Evolutionary conservation across 768 basidiomycete species (phyloP), one percentile per base, ranked within the genome.

Genomic region (Suillus spraguei): DNA sequence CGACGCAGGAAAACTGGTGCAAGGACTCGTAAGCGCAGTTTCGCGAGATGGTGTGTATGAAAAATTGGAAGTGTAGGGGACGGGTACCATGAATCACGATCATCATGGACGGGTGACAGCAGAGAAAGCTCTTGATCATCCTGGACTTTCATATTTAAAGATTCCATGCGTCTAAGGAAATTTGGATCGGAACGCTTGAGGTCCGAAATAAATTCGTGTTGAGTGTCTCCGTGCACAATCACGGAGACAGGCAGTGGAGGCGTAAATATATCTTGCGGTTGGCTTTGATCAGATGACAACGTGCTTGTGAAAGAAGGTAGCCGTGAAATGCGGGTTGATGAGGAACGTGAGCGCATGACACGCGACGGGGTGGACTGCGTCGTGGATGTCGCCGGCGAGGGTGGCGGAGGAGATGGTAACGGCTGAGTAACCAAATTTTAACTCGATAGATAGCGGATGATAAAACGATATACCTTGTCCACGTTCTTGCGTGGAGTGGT

Each of bases 231-330:
- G 3, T 74, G 73, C 3, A 74, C 70, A 4, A 74, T 67, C n/a
- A 74, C 71, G 5, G 73, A 76, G 3, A 73, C 73, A 38, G 73
- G 74, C 0, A 71, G 60, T 0, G 74, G 74, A 0, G 66, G 73
- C 20, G 68, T 62, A 33, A 66, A 66, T 1, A 70, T 50, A 24
- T 74, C 73, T 42, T 68, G 71, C 0, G 74, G 68, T 2, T 68
- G 67, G 38, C 73, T 76, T 41, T 76, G 75, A 17, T 76, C 75
- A 0, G 73, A 74, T 5, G 74, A 74, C 64, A 74, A 70, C 10
- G 74, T 74, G 46, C 73, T 74, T 0, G 73, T 76, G 65, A 74
- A 76, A 0, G 73, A 74, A 20, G 74, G 73, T 0, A 74, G 70
- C 60, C 73, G 74, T 4, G 73, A 74, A 1, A 74, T 74, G 52